Conservation (phyloP, 1,139 yeast species). For the Scheffersomyces segobiensis region DNA sequence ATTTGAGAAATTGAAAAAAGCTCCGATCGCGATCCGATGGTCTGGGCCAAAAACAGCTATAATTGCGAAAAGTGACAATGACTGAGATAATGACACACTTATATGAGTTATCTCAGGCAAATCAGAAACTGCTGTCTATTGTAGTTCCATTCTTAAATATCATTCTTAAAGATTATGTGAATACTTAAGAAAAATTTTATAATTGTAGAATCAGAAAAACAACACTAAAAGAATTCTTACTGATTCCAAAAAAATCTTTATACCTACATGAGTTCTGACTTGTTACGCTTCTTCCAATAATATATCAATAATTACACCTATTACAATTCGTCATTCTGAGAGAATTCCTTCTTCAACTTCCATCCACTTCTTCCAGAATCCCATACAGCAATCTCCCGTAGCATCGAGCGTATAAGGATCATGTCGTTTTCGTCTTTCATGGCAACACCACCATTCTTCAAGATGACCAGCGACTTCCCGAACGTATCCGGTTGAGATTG, state of each 20-base stretch:
- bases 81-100: background rate
- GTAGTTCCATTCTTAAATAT: background rate
- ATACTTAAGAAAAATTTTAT: background rate
- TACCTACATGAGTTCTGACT: background rate
- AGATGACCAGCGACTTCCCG: slow-evolving; percentile 59
- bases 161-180: background rate
- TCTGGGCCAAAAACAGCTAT: background rate
- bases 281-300: background rate
- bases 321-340: background rate
- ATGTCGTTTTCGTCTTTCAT: slow-evolving; percentile 58
- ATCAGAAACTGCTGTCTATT: too few relatives aligned
- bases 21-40: background rate
- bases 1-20: background rate
- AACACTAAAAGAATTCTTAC: background rate
- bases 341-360: slow-evolving; percentile 60
- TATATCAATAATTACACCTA: background rate
- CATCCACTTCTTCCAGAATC: slow-evolving; percentile 57
- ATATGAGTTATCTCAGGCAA: background rate
- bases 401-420: slow-evolving; percentile 63
- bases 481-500: slow-evolving; percentile 35
- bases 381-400: slow-evolving; percentile 73
- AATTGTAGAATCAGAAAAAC: background rate
- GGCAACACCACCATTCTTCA: slow-evolving; percentile 48
- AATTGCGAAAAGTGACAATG: background rate
- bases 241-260: background rate